phyloP scores from a whole-genome alignment of 495 filamentous ascomycete genomes.

The Aspergillus coremiiformis region DNA sequence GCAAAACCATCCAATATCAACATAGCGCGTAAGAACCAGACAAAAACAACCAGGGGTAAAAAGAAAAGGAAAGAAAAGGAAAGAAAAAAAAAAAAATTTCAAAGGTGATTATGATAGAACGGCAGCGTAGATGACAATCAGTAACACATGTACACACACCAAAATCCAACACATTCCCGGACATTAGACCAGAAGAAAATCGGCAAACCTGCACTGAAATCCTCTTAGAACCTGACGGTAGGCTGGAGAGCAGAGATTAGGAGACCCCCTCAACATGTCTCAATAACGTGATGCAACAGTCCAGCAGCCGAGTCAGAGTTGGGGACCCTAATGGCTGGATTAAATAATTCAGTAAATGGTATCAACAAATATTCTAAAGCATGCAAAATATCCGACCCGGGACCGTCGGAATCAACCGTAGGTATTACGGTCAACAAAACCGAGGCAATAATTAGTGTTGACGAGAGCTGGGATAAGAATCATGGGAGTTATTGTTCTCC shows the following conservation, averaged over 20 bases:
- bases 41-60: slow-evolving; percentile 6
- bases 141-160: not conserved
- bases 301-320: not conserved
- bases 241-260: not conserved
- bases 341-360: not conserved
- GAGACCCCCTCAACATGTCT: not conserved
- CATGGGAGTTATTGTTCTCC: not conserved
- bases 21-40: slow-evolving; percentile 20
- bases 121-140: not conserved
- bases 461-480: not conserved
- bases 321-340: not conserved
- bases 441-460: not conserved
- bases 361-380: not conserved
- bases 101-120: not conserved
- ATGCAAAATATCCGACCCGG: not conserved
- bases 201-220: not conserved
- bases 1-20: slow-evolving; percentile 23
- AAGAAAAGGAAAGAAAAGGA: slow-evolving; percentile 17
- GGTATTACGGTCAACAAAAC: not conserved
- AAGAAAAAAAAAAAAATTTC: slow-evolving; percentile 13
- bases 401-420: not conserved
- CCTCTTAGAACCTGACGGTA: not conserved
- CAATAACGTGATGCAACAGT: not conserved
- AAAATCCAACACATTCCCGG: slow-evolving; percentile 1
- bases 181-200: not conserved